A percentile compares a stretch with the other conserved stretches of the same genome.
These are phyloP conservation scores for Hydrangea macrophylla DNA, from an alignment of 148 eudicot species.

Conservation along the genomic window DNA sequence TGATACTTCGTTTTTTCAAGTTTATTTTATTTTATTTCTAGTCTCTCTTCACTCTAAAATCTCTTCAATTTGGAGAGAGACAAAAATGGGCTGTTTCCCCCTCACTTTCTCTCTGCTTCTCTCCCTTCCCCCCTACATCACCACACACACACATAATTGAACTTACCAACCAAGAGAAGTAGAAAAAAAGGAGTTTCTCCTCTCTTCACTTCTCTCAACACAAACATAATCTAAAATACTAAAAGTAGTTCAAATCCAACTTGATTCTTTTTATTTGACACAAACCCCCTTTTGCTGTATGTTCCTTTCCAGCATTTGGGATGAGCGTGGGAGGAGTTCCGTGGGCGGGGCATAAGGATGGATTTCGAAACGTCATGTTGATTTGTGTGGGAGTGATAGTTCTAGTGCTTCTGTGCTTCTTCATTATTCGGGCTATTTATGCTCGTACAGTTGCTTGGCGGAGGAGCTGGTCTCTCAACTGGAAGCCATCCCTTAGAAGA, in stretches of 20 bases:
- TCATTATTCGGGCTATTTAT: conserved; percentile 53
- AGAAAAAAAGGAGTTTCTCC: too few relatives aligned
- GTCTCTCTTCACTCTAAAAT: too few relatives aligned
- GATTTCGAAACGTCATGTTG: conserved; percentile 71
- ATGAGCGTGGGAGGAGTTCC: conserved; percentile 99
- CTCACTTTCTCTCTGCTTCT: too few relatives aligned
- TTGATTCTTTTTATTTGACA: not conserved
- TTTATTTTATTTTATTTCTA: too few relatives aligned
- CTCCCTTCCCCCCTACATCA: too few relatives aligned
- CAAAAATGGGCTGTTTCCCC: too few relatives aligned
- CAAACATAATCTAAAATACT: too few relatives aligned
- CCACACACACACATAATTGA: too few relatives aligned
- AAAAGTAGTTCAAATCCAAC: not conserved
- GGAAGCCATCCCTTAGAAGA: conserved; percentile 47
- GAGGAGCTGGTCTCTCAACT: conserved; percentile 63
- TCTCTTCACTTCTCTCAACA: too few relatives aligned
- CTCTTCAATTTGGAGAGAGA: too few relatives aligned
- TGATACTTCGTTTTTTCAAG: too few relatives aligned
- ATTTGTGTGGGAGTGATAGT: conserved; percentile 54
- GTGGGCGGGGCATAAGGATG: conserved; percentile 79
- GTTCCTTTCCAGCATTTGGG: conserved; percentile 64
- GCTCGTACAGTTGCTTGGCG: conserved; percentile 60
- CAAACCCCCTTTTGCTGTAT: not conserved
- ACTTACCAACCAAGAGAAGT: too few relatives aligned
- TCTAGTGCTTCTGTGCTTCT: conserved; percentile 70